Evolutionary conservation across 2,329 filamentous ascomycete species (phyloP), one percentile per base, ranked within the genome.

Genomic region (Talaromyces sp.): DNA sequence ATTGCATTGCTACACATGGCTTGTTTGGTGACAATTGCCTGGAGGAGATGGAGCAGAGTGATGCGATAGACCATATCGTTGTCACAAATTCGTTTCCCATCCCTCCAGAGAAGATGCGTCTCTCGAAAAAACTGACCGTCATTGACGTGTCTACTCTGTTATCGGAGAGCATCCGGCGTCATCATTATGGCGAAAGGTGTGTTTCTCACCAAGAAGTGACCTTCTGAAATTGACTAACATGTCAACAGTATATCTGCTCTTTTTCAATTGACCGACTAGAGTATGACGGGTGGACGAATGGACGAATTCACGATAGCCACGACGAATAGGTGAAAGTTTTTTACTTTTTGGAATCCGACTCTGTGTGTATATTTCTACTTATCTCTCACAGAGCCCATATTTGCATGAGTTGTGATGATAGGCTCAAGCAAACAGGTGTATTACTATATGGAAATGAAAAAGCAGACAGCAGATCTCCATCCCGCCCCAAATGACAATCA

Each of bases 61-160:
- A 93, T 69, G 96, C 92, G 79, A 98, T 99, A 73, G 89, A 97
- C 74, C 84, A 88, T 70, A 93, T 99, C 69, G 87, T 99, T 61
- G 93, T 98, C 70, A 99, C 95, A 37, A 98, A 99, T 79, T 96
- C 93, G 62, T 98, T 98, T 76, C 95, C 95, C 2, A 96, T 99
- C 67, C 84, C 88, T 23, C 86, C 88, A 63, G 86, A 90, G 67
- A 88, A 89, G 76, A 83, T 86, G 37, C 85, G 82, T 68, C 85
- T 84, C 63, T 88, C 86, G 59, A 88, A 84, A 78, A 99, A 99
- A 82, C 83, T 99, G 70, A 87, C 96, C 62, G 84, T 97, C 37
- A 85, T 99, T 63, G 93, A 97, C 71, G 84, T 99, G 16, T 96
- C 93, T 28, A 90, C 88, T 72, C 81, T 99, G 58, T 82, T 99